Evolutionary conservation across 129 eudicot genomes (phyloP), one percentile per base, ranked within the genome.

Genomic region (Flaveria bidentis): DNA sequence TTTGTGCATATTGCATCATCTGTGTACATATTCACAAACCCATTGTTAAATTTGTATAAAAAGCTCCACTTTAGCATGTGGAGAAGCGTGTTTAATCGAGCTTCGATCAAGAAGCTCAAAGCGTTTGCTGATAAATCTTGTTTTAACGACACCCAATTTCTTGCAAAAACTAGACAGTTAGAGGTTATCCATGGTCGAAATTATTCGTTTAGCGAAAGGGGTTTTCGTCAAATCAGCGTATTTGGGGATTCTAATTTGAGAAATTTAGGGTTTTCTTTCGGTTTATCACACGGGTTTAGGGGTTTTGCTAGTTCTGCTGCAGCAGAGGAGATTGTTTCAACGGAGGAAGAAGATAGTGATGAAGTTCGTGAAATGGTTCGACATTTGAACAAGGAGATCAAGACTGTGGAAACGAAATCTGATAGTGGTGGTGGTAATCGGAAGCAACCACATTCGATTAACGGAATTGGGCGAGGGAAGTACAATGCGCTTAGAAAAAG

Each of bases 271-370:
- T 63, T 72, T 52, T 42, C 63, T 65, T 63, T 39, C 45, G 75
- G 62, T 60, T 69, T 23, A 26, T 74, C 20, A 42, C 18, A 76
- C 64, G 82, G 78, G 42, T 36, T 4, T 15, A 63, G 16, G 69
- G 69, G 69, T 63, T 63, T 63, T 63, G 90, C 86, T 1, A 80
- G 71, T 11, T 80, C 75, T 70, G 93, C 82, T 67, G 93, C 86
- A 2, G 97, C 97, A 1, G 90, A 91, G 78, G 97, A 93, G 63
- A 69, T 91, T 67, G 81, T 53, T 18, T 85, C 91, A 4, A 81
- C 97, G 0, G 90, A 90, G 33, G 97, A 83, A 73, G 97, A 91
- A 58, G 87, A 89, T 11, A 84, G 76, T 56, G 98, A 94, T 39
- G 98, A 88, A 74, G 46, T 88, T 55, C 86, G 88, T 0, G 96